Evolutionary conservation across 2,329 filamentous ascomycete genomes (phyloP).

Genomic region (Mariannaea elegans): DNA sequence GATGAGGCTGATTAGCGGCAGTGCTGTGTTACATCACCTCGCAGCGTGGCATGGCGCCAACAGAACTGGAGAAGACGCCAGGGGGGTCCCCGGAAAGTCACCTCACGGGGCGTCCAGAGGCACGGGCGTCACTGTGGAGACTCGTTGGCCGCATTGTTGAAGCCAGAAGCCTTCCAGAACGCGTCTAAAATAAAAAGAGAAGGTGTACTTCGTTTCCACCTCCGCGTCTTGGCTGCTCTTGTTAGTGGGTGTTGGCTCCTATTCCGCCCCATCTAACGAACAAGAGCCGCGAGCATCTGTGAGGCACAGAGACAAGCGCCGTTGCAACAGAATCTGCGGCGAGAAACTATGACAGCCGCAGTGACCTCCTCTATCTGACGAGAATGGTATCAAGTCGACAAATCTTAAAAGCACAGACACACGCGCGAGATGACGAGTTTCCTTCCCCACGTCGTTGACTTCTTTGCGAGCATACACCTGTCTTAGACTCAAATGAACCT

Average conservation of each 20-base stretch:
- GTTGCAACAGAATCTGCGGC: background rate
- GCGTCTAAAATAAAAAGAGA: no score
- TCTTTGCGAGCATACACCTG: background rate
- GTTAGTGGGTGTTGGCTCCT: no score
- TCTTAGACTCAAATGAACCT: background rate
- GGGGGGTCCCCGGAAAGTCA: background rate
- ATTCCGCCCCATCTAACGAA: no score
- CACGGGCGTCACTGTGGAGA: constrained; percentile 8
- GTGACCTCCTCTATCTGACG: background rate
- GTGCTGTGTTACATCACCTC: constrained; percentile 21
- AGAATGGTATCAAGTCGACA: background rate
- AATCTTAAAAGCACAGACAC: background rate
- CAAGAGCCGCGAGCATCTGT: background rate
- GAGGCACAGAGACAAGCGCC: background rate
- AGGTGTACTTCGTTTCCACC: constrained; percentile 22
- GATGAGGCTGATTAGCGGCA: constrained; percentile 22
- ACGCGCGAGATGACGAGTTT: background rate
- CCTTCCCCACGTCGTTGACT: background rate
- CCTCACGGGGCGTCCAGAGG: constrained; percentile 17
- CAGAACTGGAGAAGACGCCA: constrained; percentile 6
- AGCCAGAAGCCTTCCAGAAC: constrained; percentile 40
- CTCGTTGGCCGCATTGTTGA: constrained; percentile 3
- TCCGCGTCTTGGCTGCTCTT: background rate
- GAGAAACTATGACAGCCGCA: background rate
- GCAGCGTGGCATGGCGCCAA: constrained; percentile 29